These are phyloP conservation scores for Candida buenavistaensis DNA, from an alignment of 1,139 yeast genomes.

Conservation along the genomic window DNA sequence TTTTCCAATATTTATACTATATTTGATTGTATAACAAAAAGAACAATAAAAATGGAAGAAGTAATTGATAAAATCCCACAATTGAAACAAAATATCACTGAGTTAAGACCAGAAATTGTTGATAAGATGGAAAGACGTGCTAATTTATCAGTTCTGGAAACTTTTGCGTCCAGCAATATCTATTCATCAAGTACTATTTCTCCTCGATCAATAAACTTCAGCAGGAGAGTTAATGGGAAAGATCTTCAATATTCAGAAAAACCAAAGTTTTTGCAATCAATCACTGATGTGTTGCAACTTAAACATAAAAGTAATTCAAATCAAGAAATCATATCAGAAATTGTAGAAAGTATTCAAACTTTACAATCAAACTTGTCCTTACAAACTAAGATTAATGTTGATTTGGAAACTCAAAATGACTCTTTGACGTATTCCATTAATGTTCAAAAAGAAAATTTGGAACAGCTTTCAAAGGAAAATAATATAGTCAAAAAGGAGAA, in stretches of 20 bases:
- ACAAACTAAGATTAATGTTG: not conserved
- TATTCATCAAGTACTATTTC: not conserved
- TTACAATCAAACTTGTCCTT: not conserved
- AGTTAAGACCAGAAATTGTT: not conserved
- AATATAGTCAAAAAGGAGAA: not conserved
- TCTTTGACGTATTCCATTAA: not conserved
- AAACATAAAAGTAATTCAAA: not conserved
- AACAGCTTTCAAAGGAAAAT: not conserved
- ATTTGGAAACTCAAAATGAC: not conserved
- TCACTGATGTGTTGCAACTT: not conserved
- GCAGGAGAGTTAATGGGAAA: not conserved
- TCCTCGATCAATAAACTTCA: not conserved
- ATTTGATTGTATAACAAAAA: too few relatives aligned
- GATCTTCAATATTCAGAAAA: not conserved
- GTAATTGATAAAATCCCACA: not conserved
- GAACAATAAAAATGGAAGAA: not conserved
- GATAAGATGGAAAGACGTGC: constrained; percentile 7
- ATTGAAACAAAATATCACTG: constrained; percentile 1
- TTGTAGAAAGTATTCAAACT: not conserved
- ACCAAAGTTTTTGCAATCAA: not conserved
- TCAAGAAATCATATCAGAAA: not conserved
- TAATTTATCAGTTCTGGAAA: not conserved
- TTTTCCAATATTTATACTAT: too few relatives aligned
- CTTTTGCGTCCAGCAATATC: not conserved
- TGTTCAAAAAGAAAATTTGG: not conserved